These are phyloP conservation scores for Lasiosphaeria hispida DNA, from an alignment of 495 filamentous ascomycete genomes.

Conservation along the genomic window DNA sequence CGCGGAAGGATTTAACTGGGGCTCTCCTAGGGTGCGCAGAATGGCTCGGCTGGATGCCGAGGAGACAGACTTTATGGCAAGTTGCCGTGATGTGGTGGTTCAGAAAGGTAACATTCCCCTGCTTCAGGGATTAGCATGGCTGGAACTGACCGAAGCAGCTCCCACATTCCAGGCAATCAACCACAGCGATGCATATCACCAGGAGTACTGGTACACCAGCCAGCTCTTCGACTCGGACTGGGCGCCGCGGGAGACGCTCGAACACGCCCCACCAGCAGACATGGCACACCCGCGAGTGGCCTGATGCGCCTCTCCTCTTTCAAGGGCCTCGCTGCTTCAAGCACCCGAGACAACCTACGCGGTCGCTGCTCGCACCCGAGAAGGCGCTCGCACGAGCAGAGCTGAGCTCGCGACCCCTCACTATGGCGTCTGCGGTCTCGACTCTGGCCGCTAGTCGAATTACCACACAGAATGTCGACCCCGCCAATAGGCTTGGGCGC, in stretches of 20 bases:
- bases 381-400: constrained; percentile 1
- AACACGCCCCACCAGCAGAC: constrained; percentile 21
- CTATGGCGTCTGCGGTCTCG: constrained; percentile 19
- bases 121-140: not conserved
- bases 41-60: constrained; percentile 38
- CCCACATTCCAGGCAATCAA: constrained; percentile 27
- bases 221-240: constrained; percentile 40
- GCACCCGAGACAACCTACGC: no score
- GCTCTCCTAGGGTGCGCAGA: constrained; percentile 23
- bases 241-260: constrained; percentile 36
- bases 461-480: constrained; percentile 24
- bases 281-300: constrained; percentile 15
- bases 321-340: not conserved
- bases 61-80: constrained; percentile 33
- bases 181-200: constrained; percentile 32
- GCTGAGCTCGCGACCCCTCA: constrained; percentile 25
- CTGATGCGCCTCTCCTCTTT: constrained; percentile 18
- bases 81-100: constrained; percentile 30
- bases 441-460: constrained; percentile 22
- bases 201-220: constrained; percentile 38
- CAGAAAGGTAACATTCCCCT: constrained; percentile 22
- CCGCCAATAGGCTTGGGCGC: constrained; percentile 23
- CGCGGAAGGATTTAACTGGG: constrained; percentile 34
- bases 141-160: constrained; percentile 15
- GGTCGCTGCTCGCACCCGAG: not conserved